These are phyloP conservation scores for Podaxis sp. DNA, from an alignment of 768 basidiomycete genomes.

Conservation along the genomic window DNA sequence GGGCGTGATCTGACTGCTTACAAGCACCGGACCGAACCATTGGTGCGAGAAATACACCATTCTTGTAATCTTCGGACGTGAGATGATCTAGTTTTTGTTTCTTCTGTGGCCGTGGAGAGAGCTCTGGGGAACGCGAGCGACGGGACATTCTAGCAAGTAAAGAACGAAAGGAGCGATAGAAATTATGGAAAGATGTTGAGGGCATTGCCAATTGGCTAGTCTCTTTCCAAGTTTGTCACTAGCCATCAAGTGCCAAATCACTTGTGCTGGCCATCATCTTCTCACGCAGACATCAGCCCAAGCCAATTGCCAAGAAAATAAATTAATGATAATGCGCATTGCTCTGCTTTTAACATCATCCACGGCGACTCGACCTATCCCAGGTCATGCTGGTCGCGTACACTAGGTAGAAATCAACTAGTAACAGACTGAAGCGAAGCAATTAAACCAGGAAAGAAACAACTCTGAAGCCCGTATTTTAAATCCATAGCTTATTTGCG, in stretches of 20 bases:
- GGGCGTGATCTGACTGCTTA: constrained; percentile 35
- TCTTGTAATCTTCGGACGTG: constrained; percentile 71
- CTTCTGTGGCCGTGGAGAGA: constrained; percentile 46
- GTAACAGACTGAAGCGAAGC: constrained; percentile 7
- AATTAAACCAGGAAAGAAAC: neutral
- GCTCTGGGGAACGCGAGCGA: constrained; percentile 47
- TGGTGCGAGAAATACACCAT: constrained; percentile 93
- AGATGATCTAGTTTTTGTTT: constrained; percentile 54
- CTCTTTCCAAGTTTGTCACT: constrained; percentile 1
- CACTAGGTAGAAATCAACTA: constrained; percentile 9
- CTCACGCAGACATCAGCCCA: neutral
- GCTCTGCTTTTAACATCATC: constrained; percentile 12
- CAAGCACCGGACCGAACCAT: constrained; percentile 95
- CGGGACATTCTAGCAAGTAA: constrained; percentile 38
- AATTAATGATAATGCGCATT: constrained; percentile 12
- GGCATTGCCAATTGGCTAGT: neutral
- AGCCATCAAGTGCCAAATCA: neutral
- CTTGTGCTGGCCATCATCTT: constrained; percentile 14
- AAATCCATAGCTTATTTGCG: constrained; percentile 35
- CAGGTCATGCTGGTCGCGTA: constrained; percentile 13
- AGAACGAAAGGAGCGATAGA: constrained; percentile 1
- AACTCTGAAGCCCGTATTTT: constrained; percentile 9
- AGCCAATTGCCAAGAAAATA: neutral
- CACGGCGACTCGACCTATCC: constrained; percentile 8
- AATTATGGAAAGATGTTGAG: neutral